Base-by-base conservation (phyloP, 1,284 basidiomycete species). In the Lignosus rhinocerotis region DNA sequence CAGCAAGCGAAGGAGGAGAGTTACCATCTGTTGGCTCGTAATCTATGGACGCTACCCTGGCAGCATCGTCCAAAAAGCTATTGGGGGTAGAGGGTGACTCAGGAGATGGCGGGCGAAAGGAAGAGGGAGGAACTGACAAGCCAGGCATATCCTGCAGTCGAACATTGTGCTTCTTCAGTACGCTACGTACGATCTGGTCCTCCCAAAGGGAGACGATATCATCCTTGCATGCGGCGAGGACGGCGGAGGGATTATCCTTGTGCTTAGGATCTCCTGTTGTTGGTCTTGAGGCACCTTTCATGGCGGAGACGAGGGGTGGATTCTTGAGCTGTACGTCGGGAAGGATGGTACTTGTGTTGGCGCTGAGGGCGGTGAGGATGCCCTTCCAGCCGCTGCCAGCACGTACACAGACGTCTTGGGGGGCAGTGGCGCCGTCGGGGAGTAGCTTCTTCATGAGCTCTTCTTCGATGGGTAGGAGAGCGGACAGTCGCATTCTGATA, bases 31-130 rank as follows among this genome's bases (percentile, higher is more conserved):
- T 78, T 17, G 83, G 82, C 49, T 74, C 74, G 67, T 86, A 87
- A 48, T 76, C 72, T 8, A 72, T 71, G 21, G 75, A 71, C 3
- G 84, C 81, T 19, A 88, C 80, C 11, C 86, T 80, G 50, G 80
- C 81, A 10, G 85, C 70, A 63, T 86, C 83, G 63, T 85, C 80
- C 64, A 88, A 67, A 67, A 87, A 87, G 67, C 84, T 82, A 60
- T 51, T 31, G 14, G 16, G 33, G 49, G n/a, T n/a, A n/a, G n/a
- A n/a, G n/a, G 11, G 9, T 39, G 25, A 34, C 16, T 25, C 11
- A 34, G 10, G 30, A 2, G 9, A 14, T 7, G 55, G 41, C 43
- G 17, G 14, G 33, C 19, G 21, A 16, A 14, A 33, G 41, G 31
- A 31, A 49, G 44, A 39, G 42, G 51, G 52, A 34, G 19, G 9